Evolutionary conservation across 2,329 filamentous ascomycete genomes (phyloP).

Genomic region (Alternaria ethzedia): DNA sequence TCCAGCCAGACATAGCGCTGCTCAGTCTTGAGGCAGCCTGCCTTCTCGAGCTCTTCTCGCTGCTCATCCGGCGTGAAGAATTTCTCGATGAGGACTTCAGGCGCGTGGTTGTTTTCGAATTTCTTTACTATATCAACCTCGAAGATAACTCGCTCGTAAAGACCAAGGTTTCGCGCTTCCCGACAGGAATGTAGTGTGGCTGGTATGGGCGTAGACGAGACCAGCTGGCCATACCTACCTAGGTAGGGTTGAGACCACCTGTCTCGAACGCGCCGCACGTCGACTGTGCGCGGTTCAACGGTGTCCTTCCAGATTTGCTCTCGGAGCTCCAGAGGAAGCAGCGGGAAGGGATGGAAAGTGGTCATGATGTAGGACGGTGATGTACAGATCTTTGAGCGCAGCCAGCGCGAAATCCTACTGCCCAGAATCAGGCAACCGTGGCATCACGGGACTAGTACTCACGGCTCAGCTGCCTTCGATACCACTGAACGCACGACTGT

Average conservation of each 20-base stretch:
- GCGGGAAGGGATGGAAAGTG: conserved; percentile 20
- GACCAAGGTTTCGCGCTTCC: conserved; percentile 11
- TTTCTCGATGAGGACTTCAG: neutral
- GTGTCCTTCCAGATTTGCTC: conserved; percentile 20
- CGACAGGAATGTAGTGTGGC: conserved; percentile 10
- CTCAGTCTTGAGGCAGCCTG: neutral
- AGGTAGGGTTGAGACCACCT: neutral
- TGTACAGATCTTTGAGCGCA: neutral
- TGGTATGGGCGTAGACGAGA: conserved; percentile 11
- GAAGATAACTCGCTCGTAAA: conserved; percentile 60
- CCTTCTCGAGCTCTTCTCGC: neutral
- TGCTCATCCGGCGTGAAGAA: neutral
- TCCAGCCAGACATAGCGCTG: conserved; percentile 13
- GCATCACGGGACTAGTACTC: neutral
- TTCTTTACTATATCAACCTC: neutral
- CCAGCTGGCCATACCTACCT: neutral
- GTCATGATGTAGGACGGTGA: neutral
- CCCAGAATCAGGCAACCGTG: neutral
- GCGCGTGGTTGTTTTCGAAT: neutral
- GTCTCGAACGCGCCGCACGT: conserved; percentile 8
- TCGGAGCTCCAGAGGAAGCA: conserved; percentile 17
- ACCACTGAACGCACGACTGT: too few relatives aligned
- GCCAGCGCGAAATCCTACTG: neutral
- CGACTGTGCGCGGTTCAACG: conserved; percentile 15
- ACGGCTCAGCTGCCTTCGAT: neutral